Evolutionary conservation across 768 basidiomycete species (phyloP).

Genomic region (Ramaria rubella): DNA sequence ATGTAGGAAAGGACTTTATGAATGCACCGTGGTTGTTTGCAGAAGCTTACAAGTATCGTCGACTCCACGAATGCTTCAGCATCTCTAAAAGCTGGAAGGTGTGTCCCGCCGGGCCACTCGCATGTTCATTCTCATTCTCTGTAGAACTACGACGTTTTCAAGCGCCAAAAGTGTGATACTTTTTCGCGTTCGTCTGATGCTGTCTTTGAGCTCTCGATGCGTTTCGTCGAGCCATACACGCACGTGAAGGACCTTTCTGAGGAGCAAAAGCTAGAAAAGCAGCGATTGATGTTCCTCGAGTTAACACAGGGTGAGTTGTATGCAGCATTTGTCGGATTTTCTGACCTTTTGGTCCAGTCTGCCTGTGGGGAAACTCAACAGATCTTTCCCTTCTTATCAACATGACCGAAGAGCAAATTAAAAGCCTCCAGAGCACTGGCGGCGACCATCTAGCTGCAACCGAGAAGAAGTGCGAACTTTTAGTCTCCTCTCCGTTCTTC

Average conservation of each 20-base stretch:
- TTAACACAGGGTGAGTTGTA: conserved; percentile 69
- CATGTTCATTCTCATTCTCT: not conserved
- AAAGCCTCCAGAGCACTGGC: conserved; percentile 88
- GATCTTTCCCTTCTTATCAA: conserved; percentile 93
- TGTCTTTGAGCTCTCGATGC: conserved; percentile 88
- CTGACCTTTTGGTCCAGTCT: conserved; percentile 43
- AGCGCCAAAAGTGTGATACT: conserved; percentile 68
- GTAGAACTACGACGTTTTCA: conserved; percentile 11
- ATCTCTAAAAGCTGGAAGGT: conserved; percentile 79
- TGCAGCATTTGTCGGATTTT: not conserved
- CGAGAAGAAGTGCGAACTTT: conserved; percentile 80
- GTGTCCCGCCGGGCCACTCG: not conserved
- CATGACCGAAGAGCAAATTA: conserved; percentile 98
- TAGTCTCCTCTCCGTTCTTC: conserved; percentile 51
- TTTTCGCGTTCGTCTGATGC: conserved; percentile 90
- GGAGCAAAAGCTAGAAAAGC: conserved; percentile 56
- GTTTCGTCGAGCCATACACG: conserved; percentile 82
- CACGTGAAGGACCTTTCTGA: conserved; percentile 35
- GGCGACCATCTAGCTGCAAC: conserved; percentile 91
- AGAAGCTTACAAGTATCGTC: conserved; percentile 89
- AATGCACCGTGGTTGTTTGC: conserved; percentile 96
- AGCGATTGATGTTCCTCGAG: conserved; percentile 84
- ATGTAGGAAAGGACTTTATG: conserved; percentile 92
- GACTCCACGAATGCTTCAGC: conserved; percentile 90
- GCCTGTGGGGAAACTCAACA: conserved; percentile 95